Conservation (phyloP, 139 green algal genomes). For the Picochlorum sp. region DNA sequence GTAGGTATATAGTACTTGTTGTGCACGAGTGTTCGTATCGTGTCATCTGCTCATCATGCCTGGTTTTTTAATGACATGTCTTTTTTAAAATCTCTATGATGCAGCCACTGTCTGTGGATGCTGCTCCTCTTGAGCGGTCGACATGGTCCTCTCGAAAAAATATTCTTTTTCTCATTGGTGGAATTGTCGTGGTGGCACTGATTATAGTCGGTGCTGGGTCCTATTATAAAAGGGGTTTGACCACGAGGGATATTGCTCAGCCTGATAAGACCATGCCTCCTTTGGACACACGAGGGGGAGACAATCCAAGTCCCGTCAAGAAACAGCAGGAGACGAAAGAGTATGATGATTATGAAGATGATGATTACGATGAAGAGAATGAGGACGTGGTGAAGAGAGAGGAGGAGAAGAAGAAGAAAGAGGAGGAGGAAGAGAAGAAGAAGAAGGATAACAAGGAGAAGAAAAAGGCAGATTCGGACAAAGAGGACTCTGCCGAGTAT, state of each 20-base stretch:
- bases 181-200: slow-evolving; percentile 5
- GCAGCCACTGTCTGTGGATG: slow-evolving; percentile 23
- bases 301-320: neutral
- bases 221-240: neutral
- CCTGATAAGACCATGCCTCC: slow-evolving; percentile 2
- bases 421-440: neutral
- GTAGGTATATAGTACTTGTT: neutral
- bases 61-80: neutral
- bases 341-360: slow-evolving; percentile 5
- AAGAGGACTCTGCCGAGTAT: neutral
- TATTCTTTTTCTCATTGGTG: neutral
- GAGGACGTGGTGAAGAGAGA: neutral
- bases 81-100: neutral
- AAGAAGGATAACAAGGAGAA: slow-evolving; percentile 1
- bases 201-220: slow-evolving; percentile 11
- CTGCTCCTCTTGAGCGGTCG: neutral
- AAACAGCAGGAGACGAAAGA: neutral
- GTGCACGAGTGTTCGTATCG: neutral
- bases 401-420: neutral
- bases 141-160: slow-evolving; percentile 11
- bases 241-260: slow-evolving; percentile 7
- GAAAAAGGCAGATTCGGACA: neutral
- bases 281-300: neutral
- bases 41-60: neutral
- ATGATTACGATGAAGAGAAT: neutral